A percentile compares a stretch with the other conserved stretches of the same genome.
Conservation (phyloP, 495 filamentous ascomycete genomes). For the Penicillium longicatenatum region DNA sequence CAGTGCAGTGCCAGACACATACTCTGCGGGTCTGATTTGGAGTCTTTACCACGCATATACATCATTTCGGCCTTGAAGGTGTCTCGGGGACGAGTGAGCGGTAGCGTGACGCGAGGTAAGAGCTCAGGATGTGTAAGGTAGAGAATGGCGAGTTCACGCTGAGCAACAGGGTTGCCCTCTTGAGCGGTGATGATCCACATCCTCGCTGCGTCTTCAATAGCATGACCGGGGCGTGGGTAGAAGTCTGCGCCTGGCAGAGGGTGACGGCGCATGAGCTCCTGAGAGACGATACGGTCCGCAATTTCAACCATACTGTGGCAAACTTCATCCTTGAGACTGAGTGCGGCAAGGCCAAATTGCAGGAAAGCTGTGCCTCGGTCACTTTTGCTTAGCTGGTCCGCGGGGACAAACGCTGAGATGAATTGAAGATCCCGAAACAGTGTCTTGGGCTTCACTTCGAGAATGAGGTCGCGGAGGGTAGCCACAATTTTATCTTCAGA, state of each 20-base stretch:
- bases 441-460: conserved; percentile 78
- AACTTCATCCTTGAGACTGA: conserved; percentile 87
- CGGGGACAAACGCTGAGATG: conserved; percentile 88
- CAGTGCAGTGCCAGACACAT: conserved; percentile 98
- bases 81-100: conserved; percentile 81
- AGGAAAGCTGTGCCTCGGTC: conserved; percentile 91
- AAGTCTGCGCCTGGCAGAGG: conserved; percentile 42
- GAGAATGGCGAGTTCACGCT: conserved; percentile 90
- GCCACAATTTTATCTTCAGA: conserved; percentile 68
- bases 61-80: conserved; percentile 91
- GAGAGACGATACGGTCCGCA: conserved; percentile 49
- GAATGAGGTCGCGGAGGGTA: conserved; percentile 77
- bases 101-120: conserved; percentile 79
- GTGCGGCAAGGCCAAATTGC: conserved; percentile 85
- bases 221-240: conserved; percentile 39
- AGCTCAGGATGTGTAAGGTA: conserved; percentile 92
- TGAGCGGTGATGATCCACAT: conserved; percentile 96
- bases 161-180: conserved; percentile 89
- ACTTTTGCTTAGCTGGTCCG: conserved; percentile 77
- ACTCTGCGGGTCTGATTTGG: conserved; percentile 76
- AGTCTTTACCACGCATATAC: conserved; percentile 56
- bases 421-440: conserved; percentile 95
- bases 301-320: conserved; percentile 87
- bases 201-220: conserved; percentile 79
- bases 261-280: conserved; percentile 45